Percentiles rank a stretch among this genome's conserved stretches.
Evolutionary conservation across 352 stramenopile genomes (phyloP).

Genomic region (Peronosclerospora sorghi): DNA sequence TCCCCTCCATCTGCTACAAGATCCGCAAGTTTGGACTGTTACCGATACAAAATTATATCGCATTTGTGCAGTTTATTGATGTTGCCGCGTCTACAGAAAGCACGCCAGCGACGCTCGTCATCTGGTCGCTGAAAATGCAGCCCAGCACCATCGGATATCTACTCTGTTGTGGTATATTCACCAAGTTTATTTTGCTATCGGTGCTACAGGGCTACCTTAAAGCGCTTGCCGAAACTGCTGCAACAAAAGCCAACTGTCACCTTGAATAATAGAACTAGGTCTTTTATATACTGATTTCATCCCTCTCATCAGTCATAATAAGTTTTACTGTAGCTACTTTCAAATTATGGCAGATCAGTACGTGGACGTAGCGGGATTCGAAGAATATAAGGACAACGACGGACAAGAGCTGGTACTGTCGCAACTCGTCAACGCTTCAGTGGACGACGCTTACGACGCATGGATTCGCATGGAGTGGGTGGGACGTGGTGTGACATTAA

Average conservation of each 20-base stretch:
- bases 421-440: conserved; percentile 23
- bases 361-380: conserved; percentile 27
- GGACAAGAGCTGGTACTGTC: conserved; percentile 38
- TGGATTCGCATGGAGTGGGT: conserved; percentile 46
- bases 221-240: conserved; percentile 13
- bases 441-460: conserved; percentile 30
- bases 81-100: conserved; percentile 26
- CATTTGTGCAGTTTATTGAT: conserved; percentile 54
- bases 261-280: conserved; percentile 11
- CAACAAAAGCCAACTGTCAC: conserved; percentile 3
- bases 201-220: conserved; percentile 21
- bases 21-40: conserved; percentile 38
- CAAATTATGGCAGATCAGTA: conserved; percentile 18
- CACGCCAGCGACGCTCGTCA: conserved; percentile 30
- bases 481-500: conserved; percentile 17
- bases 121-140: conserved; percentile 39
- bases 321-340: too few relatives aligned
- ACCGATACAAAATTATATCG: conserved; percentile 39
- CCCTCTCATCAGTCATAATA: too few relatives aligned
- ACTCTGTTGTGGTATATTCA: conserved; percentile 32
- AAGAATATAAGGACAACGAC: conserved; percentile 35
- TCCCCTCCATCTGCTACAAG: conserved; percentile 46
- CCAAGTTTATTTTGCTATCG: conserved; percentile 27
- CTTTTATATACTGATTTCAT: neutral
- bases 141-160: conserved; percentile 30